Conservation (phyloP, 2,329 filamentous ascomycete genomes). For the Phyllosticta capitalensis region DNA sequence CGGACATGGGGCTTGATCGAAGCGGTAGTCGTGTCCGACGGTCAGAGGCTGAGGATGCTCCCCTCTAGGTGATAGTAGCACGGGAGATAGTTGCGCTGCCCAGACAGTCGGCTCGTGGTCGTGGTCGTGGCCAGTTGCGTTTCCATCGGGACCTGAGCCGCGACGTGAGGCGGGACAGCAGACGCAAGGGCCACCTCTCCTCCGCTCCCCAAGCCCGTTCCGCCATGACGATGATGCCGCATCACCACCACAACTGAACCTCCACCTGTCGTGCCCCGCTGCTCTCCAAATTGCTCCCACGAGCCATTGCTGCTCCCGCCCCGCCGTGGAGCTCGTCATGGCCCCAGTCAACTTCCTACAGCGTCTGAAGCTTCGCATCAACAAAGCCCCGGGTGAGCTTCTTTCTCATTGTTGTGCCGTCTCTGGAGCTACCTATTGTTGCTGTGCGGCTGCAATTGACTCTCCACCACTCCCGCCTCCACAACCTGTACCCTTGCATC, state of each 20-base stretch:
- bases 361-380: slow-evolving; percentile 23
- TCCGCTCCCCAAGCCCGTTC: background rate
- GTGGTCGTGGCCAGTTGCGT: background rate
- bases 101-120: background rate
- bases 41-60: background rate
- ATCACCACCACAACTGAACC: background rate
- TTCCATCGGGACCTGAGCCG: background rate
- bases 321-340: slow-evolving; percentile 16
- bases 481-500: slow-evolving; percentile 16
- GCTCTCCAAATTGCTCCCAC: background rate
- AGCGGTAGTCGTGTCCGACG: background rate
- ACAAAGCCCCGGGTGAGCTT: slow-evolving; percentile 13
- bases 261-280: background rate
- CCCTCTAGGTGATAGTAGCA: no score
- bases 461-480: slow-evolving; percentile 12
- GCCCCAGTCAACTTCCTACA: slow-evolving; percentile 25
- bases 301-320: background rate
- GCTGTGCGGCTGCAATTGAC: background rate
- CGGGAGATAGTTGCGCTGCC: background rate
- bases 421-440: background rate
- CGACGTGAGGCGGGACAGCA: slow-evolving; percentile 1
- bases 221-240: background rate
- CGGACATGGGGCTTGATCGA: background rate
- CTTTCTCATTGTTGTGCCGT: background rate
- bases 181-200: background rate